These are phyloP conservation scores for Aspergillus sclerotiicarbonarius DNA, from an alignment of 495 filamentous ascomycete species.

Conservation along the genomic window DNA sequence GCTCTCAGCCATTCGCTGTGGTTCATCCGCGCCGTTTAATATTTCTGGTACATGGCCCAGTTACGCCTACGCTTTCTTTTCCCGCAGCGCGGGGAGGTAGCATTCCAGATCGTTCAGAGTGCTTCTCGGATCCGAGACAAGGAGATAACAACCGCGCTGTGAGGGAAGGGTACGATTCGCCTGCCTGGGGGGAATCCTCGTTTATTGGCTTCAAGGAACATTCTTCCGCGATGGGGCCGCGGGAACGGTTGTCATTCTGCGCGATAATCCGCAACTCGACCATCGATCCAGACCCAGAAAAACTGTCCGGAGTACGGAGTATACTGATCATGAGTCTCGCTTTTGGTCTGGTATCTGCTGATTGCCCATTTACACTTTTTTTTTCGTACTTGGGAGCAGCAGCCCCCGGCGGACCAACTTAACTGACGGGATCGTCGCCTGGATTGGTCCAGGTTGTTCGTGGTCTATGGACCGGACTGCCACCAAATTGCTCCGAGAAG, in stretches of 20 bases:
- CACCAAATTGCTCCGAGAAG: no score
- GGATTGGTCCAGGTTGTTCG: no score
- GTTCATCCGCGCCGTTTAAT: background rate
- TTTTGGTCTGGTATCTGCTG: no score
- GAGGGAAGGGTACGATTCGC: background rate
- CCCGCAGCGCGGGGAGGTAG: background rate
- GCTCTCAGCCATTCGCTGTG: background rate
- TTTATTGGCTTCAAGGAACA: slow-evolving; percentile 1
- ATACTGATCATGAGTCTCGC: background rate
- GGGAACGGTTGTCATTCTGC: background rate
- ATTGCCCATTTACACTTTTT: no score
- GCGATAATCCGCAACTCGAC: background rate
- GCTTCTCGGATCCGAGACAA: background rate
- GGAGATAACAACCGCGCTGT: background rate
- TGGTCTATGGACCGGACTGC: no score
- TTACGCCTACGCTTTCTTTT: background rate
- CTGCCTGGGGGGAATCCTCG: background rate
- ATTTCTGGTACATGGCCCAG: background rate
- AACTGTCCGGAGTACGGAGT: background rate
- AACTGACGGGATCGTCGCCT: no score
- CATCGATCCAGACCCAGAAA: background rate
- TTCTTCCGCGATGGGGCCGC: background rate
- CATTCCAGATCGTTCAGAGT: background rate
- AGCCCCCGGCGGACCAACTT: no score
- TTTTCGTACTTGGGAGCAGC: no score